phyloP scores from a whole-genome alignment of 306 rosid genomes.

The Abrus precatorius region DNA sequence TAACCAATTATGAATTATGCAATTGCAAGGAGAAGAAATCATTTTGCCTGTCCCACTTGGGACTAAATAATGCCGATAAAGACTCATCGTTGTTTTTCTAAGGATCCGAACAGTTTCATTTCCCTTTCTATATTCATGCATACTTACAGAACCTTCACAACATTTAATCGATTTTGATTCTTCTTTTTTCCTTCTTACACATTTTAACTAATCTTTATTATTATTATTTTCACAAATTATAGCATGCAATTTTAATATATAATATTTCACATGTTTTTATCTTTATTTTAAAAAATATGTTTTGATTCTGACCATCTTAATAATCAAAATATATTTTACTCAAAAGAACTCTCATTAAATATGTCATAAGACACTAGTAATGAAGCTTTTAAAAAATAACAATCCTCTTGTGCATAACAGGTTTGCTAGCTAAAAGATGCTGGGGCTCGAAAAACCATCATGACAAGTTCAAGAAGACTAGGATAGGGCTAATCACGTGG shows the following conservation, averaged over 20 bases:
- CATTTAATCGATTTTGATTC: background rate
- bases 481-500: constrained; percentile 61
- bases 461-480: constrained; percentile 55
- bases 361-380: background rate
- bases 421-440: constrained; percentile 43
- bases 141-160: background rate
- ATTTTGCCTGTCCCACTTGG: constrained; percentile 45
- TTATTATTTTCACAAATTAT: too few relatives aligned
- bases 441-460: constrained; percentile 51
- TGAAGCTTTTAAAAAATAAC: background rate
- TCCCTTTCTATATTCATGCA: constrained; percentile 8
- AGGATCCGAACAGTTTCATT: constrained; percentile 9
- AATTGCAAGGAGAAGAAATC: constrained; percentile 29
- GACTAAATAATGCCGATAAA: constrained; percentile 39
- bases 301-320: too few relatives aligned
- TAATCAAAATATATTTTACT: too few relatives aligned
- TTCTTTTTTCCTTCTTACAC: background rate
- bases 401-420: background rate
- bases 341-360: too few relatives aligned
- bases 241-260: too few relatives aligned
- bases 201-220: too few relatives aligned
- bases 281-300: too few relatives aligned
- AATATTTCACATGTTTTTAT: too few relatives aligned
- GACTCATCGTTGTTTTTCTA: constrained; percentile 39
- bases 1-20: constrained; percentile 42